These are phyloP conservation scores for Zizania latifolia DNA, from an alignment of 176 grass and related monocot genomes.

Conservation along the genomic window DNA sequence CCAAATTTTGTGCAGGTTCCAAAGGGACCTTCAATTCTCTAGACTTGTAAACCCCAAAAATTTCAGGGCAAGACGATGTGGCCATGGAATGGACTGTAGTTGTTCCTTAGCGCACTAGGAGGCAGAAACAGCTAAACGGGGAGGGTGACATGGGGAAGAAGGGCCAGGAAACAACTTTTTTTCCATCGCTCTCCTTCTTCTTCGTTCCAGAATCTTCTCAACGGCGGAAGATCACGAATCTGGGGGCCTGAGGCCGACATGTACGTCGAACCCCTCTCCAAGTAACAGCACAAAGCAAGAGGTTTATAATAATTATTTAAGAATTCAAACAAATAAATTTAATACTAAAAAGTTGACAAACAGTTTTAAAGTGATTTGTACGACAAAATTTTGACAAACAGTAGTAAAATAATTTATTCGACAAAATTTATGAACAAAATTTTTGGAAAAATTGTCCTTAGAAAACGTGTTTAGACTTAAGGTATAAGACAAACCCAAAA, in stretches of 20 bases:
- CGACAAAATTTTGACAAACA: no score
- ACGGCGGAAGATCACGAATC: not conserved
- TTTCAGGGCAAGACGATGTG: not conserved
- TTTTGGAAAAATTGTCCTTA: no score
- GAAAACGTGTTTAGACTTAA: no score
- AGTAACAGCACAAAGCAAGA: no score
- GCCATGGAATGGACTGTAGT: not conserved
- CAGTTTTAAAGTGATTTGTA: no score
- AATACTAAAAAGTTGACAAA: no score
- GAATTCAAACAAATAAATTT: no score
- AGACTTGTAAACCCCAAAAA: not conserved
- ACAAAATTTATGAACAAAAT: no score
- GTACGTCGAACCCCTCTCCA: not conserved
- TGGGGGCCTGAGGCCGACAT: not conserved
- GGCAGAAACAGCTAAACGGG: not conserved
- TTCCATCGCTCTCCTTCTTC: not conserved
- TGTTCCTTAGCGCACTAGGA: not conserved
- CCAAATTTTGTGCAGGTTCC: not conserved
- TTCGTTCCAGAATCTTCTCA: not conserved
- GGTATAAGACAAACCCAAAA: no score
- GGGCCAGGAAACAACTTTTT: not conserved
- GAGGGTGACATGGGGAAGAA: not conserved
- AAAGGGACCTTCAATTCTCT: not conserved
- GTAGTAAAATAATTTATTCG: no score
- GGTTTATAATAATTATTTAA: no score